Base-by-base conservation (phyloP, 2,329 filamentous ascomycete species). In the Colletotrichum sp. region DNA sequence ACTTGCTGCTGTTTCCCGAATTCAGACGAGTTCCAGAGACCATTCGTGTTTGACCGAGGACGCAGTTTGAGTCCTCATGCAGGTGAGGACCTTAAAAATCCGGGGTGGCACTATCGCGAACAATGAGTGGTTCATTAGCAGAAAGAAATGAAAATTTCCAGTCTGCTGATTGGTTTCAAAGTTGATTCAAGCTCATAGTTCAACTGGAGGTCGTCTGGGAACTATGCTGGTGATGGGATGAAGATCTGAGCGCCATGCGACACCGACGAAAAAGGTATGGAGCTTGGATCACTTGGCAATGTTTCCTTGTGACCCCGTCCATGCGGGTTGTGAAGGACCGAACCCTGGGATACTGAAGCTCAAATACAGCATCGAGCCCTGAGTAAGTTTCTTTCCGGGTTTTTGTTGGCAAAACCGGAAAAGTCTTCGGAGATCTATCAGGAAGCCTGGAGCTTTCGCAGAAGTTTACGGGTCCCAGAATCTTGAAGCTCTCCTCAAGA, bases 241-340 rank as follows among this genome's bases (percentile, higher is more conserved):
- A 64, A 16, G 32, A 44, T 64, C 62, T n/a, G 62, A 64, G 62
- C 62, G 62, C 62, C 2, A 10, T 13, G 62, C 34, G 9, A 64
- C 32, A 64, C 34, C 62, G 24, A 44, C 36, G n/a, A 26, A 64
- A 36, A 64, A 39, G 32, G 62, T 36, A 24, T 64, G 62, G 62
- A 64, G 62, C 62, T 64, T 64, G 62, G 62, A 39, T 64, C 62
- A 64, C 62, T 64, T 64, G 62, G 62, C 62, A 64, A 28, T 64
- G 62, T 64, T 64, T 64, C 62, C 62, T 34, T 28, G 34, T 44
- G 62, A 64, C 62, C 32, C 62, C 62, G 62, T 64, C 62, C 32
- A 39, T 39, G 62, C 62, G 62, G 62, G 1, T 9, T 36, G 16
- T 28, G 62, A 39, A 36, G 34, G 36, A 64, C 32, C 62, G 32